These are phyloP conservation scores for Lentinus tigrinus DNA, from an alignment of 768 basidiomycete species.

Conservation along the genomic window DNA sequence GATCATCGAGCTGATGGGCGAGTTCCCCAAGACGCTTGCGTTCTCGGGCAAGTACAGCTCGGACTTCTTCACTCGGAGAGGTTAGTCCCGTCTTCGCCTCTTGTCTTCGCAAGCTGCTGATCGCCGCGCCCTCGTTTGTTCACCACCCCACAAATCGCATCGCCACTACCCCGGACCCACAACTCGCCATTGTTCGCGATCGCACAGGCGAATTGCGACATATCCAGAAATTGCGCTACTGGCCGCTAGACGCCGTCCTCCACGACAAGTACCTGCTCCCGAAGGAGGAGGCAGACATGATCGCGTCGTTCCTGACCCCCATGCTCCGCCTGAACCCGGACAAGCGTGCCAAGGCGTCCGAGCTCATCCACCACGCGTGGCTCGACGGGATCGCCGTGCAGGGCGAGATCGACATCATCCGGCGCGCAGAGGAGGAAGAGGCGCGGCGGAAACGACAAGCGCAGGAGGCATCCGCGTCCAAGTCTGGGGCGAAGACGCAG, in stretches of 20 bases:
- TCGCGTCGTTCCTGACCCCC: conserved; percentile 79
- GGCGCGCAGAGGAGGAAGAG: conserved; percentile 59
- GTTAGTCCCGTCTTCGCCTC: conserved; percentile 39
- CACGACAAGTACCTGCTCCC: conserved; percentile 97
- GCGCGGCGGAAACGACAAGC: conserved; percentile 25
- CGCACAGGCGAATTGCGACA: conserved; percentile 78
- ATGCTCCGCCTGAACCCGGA: conserved; percentile 92
- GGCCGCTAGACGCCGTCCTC: conserved; percentile 79
- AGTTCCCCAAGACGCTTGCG: conserved; percentile 80
- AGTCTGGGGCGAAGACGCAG: conserved; percentile 37
- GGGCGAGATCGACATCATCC: conserved; percentile 84
- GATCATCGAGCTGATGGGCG: conserved; percentile 94
- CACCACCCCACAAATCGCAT: neutral
- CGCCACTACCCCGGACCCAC: neutral
- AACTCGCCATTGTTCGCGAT: conserved; percentile 1
- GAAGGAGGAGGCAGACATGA: conserved; percentile 72
- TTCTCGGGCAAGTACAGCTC: conserved; percentile 89
- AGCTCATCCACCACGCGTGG: conserved; percentile 86
- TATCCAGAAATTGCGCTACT: conserved; percentile 91
- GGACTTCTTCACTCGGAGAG: conserved; percentile 97
- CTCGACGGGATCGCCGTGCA: conserved; percentile 82
- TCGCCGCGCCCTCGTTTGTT: neutral
- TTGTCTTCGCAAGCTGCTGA: neutral
- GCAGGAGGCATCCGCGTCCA: conserved; percentile 29
- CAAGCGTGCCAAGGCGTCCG: conserved; percentile 83